A percentile compares a stretch with the other conserved stretches of the same genome.
These are phyloP conservation scores for Cryptococcus maquisensis DNA, from an alignment of 1,284 basidiomycete species.

Conservation along the genomic window DNA sequence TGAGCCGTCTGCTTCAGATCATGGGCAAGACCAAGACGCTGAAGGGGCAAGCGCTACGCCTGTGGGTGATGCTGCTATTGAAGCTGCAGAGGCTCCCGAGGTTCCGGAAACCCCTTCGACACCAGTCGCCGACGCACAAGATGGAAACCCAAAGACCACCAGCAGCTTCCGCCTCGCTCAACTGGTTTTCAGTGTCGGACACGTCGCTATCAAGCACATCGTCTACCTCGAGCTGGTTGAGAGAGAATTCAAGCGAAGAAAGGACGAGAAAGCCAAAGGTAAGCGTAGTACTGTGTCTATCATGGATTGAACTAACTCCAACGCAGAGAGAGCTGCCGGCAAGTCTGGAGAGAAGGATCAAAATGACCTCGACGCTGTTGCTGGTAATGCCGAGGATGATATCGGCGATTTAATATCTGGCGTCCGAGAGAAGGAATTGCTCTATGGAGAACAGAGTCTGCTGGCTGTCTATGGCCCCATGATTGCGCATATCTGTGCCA, in stretches of 20 bases:
- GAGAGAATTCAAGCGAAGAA: slow-evolving; percentile 91
- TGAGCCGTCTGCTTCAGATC: neutral
- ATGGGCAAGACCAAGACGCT: neutral
- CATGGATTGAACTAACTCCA: slow-evolving; percentile 30
- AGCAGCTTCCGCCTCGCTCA: slow-evolving; percentile 86
- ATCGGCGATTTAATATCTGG: slow-evolving; percentile 85
- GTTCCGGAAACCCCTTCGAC: neutral
- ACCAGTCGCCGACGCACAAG: neutral
- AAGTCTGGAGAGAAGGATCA: slow-evolving; percentile 58
- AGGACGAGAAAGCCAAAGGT: slow-evolving; percentile 80
- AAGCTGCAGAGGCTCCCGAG: neutral
- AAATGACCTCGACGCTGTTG: slow-evolving; percentile 94
- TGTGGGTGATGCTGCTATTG: slow-evolving; percentile 18
- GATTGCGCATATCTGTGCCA: slow-evolving; percentile 80
- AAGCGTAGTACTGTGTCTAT: slow-evolving; percentile 39
- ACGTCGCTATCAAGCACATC: slow-evolving; percentile 95
- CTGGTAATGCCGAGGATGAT: slow-evolving; percentile 96
- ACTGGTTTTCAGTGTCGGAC: slow-evolving; percentile 88
- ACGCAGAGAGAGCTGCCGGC: slow-evolving; percentile 44
- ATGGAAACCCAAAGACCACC: slow-evolving; percentile 44
- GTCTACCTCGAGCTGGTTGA: slow-evolving; percentile 97
- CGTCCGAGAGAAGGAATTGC: slow-evolving; percentile 80
- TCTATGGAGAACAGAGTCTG: slow-evolving; percentile 80
- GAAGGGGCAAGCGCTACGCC: slow-evolving; percentile 11
- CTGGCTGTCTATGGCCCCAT: slow-evolving; percentile 83